These are phyloP conservation scores for Pseudogymnoascus sp. DNA, from an alignment of 2,329 filamentous ascomycete species.

Conservation along the genomic window DNA sequence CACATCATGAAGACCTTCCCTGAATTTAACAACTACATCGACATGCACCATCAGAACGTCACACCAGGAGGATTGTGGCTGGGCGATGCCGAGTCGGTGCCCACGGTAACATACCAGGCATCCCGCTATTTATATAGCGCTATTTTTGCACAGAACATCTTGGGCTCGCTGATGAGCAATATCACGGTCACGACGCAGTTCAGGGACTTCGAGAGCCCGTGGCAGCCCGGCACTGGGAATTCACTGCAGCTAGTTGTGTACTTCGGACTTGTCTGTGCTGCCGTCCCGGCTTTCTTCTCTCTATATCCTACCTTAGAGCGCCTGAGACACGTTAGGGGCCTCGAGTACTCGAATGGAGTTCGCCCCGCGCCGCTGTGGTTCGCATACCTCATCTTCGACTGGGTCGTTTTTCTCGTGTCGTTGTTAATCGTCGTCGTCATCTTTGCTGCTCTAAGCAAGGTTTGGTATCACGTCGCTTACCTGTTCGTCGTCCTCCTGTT, in stretches of 20 bases:
- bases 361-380: conserved; percentile 74
- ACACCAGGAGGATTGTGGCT: conserved; percentile 77
- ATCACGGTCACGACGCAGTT: conserved; percentile 64
- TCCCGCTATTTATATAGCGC: conserved; percentile 48
- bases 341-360: conserved; percentile 90
- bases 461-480: conserved; percentile 74
- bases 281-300: conserved; percentile 78
- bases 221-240: conserved; percentile 58
- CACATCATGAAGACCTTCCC: conserved; percentile 50
- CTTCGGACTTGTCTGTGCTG: conserved; percentile 67
- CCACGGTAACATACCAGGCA: conserved; percentile 64
- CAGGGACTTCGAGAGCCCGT: conserved; percentile 67
- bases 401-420: conserved; percentile 59
- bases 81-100: conserved; percentile 47
- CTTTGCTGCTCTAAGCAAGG: conserved; percentile 50
- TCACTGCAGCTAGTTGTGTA: conserved; percentile 74
- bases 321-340: conserved; percentile 65
- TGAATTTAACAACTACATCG: conserved; percentile 61
- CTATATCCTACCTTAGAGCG: conserved; percentile 84
- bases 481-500: conserved; percentile 73
- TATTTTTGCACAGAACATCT: conserved; percentile 55
- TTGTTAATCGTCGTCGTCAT: conserved; percentile 60
- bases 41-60: conserved; percentile 54
- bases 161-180: conserved; percentile 59
- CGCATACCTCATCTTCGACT: conserved; percentile 75